A percentile compares a stretch with the other conserved stretches of the same genome.
phyloP scores from a whole-genome alignment of 140 eudicot species.

The Oenanthe javanica region DNA sequence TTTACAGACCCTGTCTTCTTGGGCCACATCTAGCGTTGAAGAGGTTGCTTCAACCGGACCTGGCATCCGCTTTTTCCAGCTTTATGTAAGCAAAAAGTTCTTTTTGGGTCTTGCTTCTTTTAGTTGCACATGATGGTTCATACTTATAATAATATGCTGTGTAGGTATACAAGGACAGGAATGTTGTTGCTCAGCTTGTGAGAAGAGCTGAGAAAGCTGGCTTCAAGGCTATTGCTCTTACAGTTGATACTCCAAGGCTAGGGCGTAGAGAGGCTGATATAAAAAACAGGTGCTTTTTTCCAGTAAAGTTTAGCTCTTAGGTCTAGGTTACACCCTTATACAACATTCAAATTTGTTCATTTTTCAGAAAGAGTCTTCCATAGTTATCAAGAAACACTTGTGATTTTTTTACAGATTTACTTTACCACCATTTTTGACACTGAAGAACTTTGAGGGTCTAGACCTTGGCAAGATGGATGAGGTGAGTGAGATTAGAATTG shows the following conservation, averaged over 20 bases:
- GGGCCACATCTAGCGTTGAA: constrained; percentile 80
- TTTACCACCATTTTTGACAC: constrained; percentile 72
- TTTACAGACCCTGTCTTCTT: constrained; percentile 65
- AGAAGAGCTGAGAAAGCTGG: constrained; percentile 96
- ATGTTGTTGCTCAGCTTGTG: constrained; percentile 91
- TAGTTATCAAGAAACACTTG: constrained; percentile 1
- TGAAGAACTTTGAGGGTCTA: constrained; percentile 97
- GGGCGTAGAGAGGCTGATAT: constrained; percentile 98
- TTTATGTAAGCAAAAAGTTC: constrained; percentile 54
- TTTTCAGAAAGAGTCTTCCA: not conserved
- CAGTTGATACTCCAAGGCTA: constrained; percentile 95
- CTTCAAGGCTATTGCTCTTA: constrained; percentile 95
- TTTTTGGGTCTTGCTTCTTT: not conserved
- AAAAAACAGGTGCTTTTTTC: constrained; percentile 57
- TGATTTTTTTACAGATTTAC: constrained; percentile 44
- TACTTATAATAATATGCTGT: not conserved
- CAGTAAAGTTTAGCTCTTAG: no score
- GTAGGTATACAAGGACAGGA: constrained; percentile 91
- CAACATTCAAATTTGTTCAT: not conserved
- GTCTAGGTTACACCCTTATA: not conserved
- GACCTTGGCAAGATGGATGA: constrained; percentile 94
- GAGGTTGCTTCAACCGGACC: constrained; percentile 99
- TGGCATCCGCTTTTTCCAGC: constrained; percentile 97
- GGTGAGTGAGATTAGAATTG: constrained; percentile 37
- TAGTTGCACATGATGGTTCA: not conserved